These are phyloP conservation scores for Hymenoscyphus fraxineus DNA, from an alignment of 2,329 filamentous ascomycete genomes.

Conservation along the genomic window DNA sequence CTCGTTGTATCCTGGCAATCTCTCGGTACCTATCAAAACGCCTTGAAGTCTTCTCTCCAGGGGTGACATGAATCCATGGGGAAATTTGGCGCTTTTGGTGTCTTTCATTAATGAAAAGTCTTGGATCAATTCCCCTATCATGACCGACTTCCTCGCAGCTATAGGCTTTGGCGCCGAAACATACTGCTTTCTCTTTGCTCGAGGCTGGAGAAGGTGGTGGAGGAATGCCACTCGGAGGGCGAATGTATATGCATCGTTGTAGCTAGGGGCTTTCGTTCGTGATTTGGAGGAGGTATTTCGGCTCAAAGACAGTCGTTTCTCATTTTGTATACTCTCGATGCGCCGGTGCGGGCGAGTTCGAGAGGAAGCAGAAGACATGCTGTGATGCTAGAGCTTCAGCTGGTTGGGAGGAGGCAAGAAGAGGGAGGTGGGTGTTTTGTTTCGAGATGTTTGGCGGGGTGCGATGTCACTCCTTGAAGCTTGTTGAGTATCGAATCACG, in stretches of 20 bases:
- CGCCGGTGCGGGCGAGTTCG: constrained; percentile 30
- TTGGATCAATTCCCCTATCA: constrained; percentile 81
- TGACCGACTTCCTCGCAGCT: constrained; percentile 57
- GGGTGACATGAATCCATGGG: constrained; percentile 66
- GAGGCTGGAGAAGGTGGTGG: constrained; percentile 87
- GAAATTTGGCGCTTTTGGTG: constrained; percentile 66
- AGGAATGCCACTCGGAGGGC: constrained; percentile 89
- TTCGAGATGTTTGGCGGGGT: constrained; percentile 8
- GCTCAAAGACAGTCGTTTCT: constrained; percentile 24
- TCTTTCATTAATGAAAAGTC: constrained; percentile 69
- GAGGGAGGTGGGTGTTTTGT: neutral
- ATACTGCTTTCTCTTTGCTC: constrained; percentile 85
- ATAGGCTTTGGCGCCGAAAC: constrained; percentile 61
- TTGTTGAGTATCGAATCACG: neutral
- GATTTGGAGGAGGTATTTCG: constrained; percentile 41
- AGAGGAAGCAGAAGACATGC: constrained; percentile 33
- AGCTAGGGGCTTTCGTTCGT: constrained; percentile 48
- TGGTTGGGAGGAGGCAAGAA: neutral
- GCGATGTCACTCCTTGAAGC: neutral
- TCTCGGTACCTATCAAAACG: constrained; percentile 71
- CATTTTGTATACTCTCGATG: constrained; percentile 31
- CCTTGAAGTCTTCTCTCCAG: constrained; percentile 47
- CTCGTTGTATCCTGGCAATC: constrained; percentile 84
- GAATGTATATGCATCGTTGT: constrained; percentile 86
- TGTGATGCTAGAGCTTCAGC: constrained; percentile 5